These are phyloP conservation scores for Henckelia pumila DNA, from an alignment of 257 asterid genomes.

Conservation along the genomic window DNA sequence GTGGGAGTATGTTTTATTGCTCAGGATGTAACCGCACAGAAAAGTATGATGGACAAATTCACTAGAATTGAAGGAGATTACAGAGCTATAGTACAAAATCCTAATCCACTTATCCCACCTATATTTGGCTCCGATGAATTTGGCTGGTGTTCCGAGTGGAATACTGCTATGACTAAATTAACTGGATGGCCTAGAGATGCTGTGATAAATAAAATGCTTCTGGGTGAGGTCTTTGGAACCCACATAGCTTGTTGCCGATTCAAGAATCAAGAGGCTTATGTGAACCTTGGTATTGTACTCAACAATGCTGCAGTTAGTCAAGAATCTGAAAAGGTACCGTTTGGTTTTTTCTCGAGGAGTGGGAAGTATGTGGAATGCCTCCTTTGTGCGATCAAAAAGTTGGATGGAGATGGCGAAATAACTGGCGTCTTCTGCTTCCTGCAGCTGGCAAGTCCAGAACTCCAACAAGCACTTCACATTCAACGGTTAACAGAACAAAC, in stretches of 20 bases:
- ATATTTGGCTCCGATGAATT: constrained; percentile 88
- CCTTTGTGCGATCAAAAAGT: constrained; percentile 69
- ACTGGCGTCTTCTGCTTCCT: constrained; percentile 89
- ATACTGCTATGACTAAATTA: constrained; percentile 78
- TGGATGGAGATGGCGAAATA: constrained; percentile 65
- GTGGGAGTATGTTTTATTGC: constrained; percentile 93
- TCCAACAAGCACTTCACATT: constrained; percentile 87
- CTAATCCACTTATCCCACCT: constrained; percentile 90
- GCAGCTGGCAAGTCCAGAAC: constrained; percentile 92
- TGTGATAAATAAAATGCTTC: constrained; percentile 80
- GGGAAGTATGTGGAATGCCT: constrained; percentile 81
- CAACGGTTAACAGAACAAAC: constrained; percentile 57
- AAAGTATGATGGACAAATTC: constrained; percentile 90
- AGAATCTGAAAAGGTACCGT: constrained; percentile 64
- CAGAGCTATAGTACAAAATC: constrained; percentile 77
- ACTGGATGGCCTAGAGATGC: constrained; percentile 77
- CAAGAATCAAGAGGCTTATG: constrained; percentile 78
- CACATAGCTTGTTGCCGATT: constrained; percentile 64
- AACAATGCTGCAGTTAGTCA: constrained; percentile 75
- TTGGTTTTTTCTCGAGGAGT: constrained; percentile 64
- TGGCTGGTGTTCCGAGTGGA: constrained; percentile 99
- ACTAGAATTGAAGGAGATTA: constrained; percentile 93
- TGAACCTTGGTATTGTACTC: constrained; percentile 65
- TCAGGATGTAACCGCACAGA: constrained; percentile 85
- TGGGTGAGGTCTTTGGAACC: constrained; percentile 87